phyloP scores from a whole-genome alignment of 768 basidiomycete genomes.

The Flagelloscypha sp. region DNA sequence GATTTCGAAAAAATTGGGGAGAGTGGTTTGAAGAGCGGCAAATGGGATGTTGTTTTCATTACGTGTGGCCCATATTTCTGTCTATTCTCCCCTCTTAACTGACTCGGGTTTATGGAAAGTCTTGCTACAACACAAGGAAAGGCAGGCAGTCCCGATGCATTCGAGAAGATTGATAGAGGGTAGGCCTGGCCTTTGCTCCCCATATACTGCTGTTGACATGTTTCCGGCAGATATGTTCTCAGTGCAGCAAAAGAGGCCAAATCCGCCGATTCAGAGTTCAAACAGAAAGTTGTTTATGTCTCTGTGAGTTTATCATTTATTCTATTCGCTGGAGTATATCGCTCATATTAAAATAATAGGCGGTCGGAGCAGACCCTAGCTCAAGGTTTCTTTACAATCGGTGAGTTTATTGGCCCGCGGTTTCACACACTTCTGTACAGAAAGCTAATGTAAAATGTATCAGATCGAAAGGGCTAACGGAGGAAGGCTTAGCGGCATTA shows the following conservation, averaged over 20 bases:
- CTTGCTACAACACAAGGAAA: slow-evolving; percentile 35
- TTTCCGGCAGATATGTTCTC: slow-evolving; percentile 51
- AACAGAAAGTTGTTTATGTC: slow-evolving; percentile 58
- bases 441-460: too few species aligned
- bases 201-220: slow-evolving; percentile 25
- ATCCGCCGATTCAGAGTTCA: slow-evolving; percentile 29
- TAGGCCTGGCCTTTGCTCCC: slow-evolving; percentile 36
- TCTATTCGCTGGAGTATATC: slow-evolving; percentile 23
- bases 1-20: slow-evolving; percentile 61
- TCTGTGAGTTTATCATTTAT: slow-evolving; percentile 6
- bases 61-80: slow-evolving; percentile 32
- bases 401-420: slow-evolving; percentile 23
- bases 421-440: too few species aligned
- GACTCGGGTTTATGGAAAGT: slow-evolving; percentile 15
- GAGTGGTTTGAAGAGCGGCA: slow-evolving; percentile 40
- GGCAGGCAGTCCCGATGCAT: slow-evolving; percentile 35
- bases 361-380: slow-evolving; percentile 37
- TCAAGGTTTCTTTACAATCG: slow-evolving; percentile 46
- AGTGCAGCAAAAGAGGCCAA: slow-evolving; percentile 65
- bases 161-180: slow-evolving; percentile 46
- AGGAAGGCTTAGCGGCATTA: slow-evolving; percentile 34
- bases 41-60: slow-evolving; percentile 73
- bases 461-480: slow-evolving; percentile 54
- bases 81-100: too few species aligned
- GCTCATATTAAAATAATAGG: slow-evolving; percentile 23